Evolutionary conservation across 441 rosid genomes (phyloP), one percentile per base, ranked within the genome.

Genomic region (California macrophylla): DNA sequence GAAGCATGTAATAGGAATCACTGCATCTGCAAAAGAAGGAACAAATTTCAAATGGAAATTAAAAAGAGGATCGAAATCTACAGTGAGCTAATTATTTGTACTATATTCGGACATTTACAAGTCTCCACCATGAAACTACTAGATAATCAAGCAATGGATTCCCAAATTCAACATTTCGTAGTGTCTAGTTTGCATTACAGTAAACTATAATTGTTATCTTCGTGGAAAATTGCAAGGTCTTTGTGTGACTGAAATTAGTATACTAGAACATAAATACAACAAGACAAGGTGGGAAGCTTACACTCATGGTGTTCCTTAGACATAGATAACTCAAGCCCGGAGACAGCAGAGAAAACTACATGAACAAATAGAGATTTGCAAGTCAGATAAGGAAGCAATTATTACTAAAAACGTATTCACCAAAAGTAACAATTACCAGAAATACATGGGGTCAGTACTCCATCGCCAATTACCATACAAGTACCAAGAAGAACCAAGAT

Each of bases 391-490:
- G 64, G 63, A 52, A 45, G n/a, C 42, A 8, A 21, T 56, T 6
- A 21, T 23, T 32, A 6, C 47, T 66, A 8, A 26, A 67, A 67
- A 28, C 21, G 65, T 26, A 20, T 25, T 32, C 45, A 9, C 29
- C 29, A 12, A 32, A 30, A 23, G 65, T 30, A 26, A 34, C 56
- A 24, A 45, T 67, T 87, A 88, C 98, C 98, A 6, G 98, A 94
- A 78, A 94, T 94, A 29, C 97, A 96, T 52, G 98, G 97, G 73
- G 98, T 93, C 50, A 93, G 97, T 71, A 93, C 74, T 64, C 97
- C 98, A 82, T 93, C 98, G 74, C 98, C 97, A 69, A 93, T 91
- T 29, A 93, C 98, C 98, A 93, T 93, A 83, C 98, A 93, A 72
- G 98, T 93, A 47, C 98, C 98, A 12, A 94, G 91, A 73, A 94